Base-by-base conservation (phyloP, 257 asterid species). In the Penstemon newberryi region DNA sequence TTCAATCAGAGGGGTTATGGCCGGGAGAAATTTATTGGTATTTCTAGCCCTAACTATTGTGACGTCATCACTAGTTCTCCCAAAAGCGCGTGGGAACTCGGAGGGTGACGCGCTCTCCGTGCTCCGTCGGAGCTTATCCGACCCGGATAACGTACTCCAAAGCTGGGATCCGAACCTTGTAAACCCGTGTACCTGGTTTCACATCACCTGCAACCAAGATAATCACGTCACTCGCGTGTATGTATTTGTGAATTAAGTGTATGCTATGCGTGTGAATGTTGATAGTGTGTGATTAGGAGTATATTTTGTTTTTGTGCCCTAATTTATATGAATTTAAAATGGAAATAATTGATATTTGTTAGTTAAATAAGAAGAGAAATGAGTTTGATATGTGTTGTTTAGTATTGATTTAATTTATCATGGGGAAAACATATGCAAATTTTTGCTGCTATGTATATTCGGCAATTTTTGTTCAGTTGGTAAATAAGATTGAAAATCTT, bases 151-250 rank as follows among this genome's bases (percentile, higher is more conserved):
- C 72, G 87, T 78, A 65, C 86, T 86, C n/a, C 72, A 74, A 76
- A 86, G 92, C 87, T 86, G 92, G 89, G 87, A 86, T 84, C 86
- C 73, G 68, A 81, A 76, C 69, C 86, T 86, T 7, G 89, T 83
- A 25, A 70, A 71, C 76, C 90, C 90, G 7, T 84, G 90, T 43
- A 82, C 85, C 55, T 84, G 87, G 87, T 84, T 84, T 74, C 90
- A 84, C 66, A 66, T 84, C 79, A 84, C 87, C 78, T 84, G 90
- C 81, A 82, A 77, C 75, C 77, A 76, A 49, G 89, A 86, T 73
- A 79, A 79, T 72, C 83, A 43, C 52, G 92, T 83, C 72, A 86
- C 89, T 50, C 87, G 92, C 77, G 68, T 86, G 92, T 86, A 83
- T 61, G 84, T 73, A 51, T 15, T 6, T 37, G 36, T 9, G 8